Conservation (phyloP, 306 rosid species). For the Fragaria vesca region DNA sequence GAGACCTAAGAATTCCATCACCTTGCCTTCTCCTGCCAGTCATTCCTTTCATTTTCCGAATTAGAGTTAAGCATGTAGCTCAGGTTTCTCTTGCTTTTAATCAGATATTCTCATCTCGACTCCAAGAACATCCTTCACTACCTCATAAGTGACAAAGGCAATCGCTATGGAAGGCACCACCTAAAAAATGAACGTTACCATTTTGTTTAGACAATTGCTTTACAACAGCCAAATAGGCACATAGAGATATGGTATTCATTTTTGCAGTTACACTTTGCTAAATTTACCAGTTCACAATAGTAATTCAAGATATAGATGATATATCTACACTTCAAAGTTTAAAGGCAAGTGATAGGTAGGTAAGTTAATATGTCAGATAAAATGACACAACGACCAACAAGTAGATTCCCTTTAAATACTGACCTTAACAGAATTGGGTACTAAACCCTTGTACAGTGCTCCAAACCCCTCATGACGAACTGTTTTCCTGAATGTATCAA, state of each 20-base stretch:
- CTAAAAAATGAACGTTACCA: slow-evolving; percentile 28
- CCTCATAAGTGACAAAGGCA: slow-evolving; percentile 63
- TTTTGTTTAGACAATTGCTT: not conserved
- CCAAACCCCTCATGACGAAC: slow-evolving; percentile 48
- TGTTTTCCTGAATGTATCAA: slow-evolving; percentile 51
- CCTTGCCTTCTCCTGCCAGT: slow-evolving; percentile 23
- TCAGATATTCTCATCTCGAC: slow-evolving; percentile 66
- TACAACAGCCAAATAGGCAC: not conserved
- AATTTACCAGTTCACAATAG: not conserved
- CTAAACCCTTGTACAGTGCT: slow-evolving; percentile 51
- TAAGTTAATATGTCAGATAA: not conserved
- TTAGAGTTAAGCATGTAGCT: slow-evolving; percentile 7
- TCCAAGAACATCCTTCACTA: slow-evolving; percentile 63
- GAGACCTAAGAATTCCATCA: slow-evolving; percentile 8
- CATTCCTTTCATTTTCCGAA: slow-evolving; percentile 5
- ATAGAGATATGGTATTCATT: not conserved
- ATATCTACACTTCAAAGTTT: not conserved
- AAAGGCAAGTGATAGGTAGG: not conserved
- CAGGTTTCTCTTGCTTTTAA: slow-evolving; percentile 28
- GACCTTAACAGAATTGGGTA: slow-evolving; percentile 69
- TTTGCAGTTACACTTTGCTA: not conserved
- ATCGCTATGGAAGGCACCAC: slow-evolving; percentile 82
- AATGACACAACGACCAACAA: not conserved
- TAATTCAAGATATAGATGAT: not conserved
- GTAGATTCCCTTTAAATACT: not conserved